These are phyloP conservation scores for Leccinum fibrillosum DNA, from an alignment of 768 basidiomycete species.

Conservation along the genomic window DNA sequence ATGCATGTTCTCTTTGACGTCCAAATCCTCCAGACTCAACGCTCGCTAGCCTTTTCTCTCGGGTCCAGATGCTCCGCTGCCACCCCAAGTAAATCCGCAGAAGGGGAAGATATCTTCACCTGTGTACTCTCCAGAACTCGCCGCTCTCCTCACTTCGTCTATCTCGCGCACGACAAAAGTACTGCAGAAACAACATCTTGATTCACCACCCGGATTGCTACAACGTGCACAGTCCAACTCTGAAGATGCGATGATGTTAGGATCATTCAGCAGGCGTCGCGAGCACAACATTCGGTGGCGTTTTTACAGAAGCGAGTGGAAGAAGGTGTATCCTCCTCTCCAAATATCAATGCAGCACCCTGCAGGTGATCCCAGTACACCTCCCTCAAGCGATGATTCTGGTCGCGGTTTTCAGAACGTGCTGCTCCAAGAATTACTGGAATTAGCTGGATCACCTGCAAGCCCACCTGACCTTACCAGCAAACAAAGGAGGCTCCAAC, in stretches of 20 bases:
- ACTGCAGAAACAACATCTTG: slow-evolving; percentile 39
- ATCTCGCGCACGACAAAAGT: slow-evolving; percentile 46
- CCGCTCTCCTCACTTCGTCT: slow-evolving; percentile 55
- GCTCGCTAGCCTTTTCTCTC: slow-evolving; percentile 51
- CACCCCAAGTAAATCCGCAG: slow-evolving; percentile 48
- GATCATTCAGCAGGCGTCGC: slow-evolving; percentile 68
- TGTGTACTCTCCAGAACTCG: slow-evolving; percentile 58
- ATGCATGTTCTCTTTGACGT: neutral
- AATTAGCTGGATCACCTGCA: slow-evolving; percentile 37
- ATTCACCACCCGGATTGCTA: slow-evolving; percentile 54
- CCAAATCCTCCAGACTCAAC: slow-evolving; percentile 2
- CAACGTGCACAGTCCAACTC: slow-evolving; percentile 54
- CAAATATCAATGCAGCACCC: slow-evolving; percentile 36
- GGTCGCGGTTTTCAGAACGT: slow-evolving; percentile 42
- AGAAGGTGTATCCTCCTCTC: slow-evolving; percentile 60
- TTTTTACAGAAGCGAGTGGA: slow-evolving; percentile 53
- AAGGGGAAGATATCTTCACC: slow-evolving; percentile 61
- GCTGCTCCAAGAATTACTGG: slow-evolving; percentile 44
- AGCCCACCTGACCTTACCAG: slow-evolving; percentile 30
- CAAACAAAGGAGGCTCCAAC: slow-evolving; percentile 14
- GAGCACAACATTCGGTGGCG: slow-evolving; percentile 72
- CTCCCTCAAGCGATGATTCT: slow-evolving; percentile 6
- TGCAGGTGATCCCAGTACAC: slow-evolving; percentile 2
- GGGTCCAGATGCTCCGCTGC: slow-evolving; percentile 40
- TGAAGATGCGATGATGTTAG: slow-evolving; percentile 56